A percentile compares a stretch with the other conserved stretches of the same genome.
Evolutionary conservation across 176 grass and related monocot genomes (phyloP).

Genomic region (Rhynchospora pubera): DNA sequence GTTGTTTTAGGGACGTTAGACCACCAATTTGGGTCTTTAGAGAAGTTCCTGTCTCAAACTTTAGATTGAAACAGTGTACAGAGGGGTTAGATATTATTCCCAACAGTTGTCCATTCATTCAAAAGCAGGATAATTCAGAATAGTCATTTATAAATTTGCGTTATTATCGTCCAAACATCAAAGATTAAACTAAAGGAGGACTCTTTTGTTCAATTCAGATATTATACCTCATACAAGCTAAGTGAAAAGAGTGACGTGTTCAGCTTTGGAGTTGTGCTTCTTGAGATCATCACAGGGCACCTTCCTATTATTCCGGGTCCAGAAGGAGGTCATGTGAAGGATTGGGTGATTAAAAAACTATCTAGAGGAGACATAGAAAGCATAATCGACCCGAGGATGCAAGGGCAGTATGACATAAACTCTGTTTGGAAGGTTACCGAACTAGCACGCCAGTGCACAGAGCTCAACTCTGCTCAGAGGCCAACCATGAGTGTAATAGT

Average conservation of each 20-base stretch:
- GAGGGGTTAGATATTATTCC: too few relatives aligned
- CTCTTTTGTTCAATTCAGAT: constrained; percentile 16
- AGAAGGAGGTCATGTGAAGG: constrained; percentile 19
- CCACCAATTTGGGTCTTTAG: too few relatives aligned
- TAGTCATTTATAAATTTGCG: too few relatives aligned
- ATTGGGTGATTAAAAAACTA: constrained; percentile 35
- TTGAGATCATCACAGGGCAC: constrained; percentile 44
- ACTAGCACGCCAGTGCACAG: constrained; percentile 22
- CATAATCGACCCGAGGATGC: constrained; percentile 28
- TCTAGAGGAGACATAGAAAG: constrained; percentile 45
- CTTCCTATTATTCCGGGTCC: constrained; percentile 5
- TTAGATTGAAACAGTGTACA: too few relatives aligned
- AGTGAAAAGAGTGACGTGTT: constrained; percentile 55
- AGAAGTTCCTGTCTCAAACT: too few relatives aligned
- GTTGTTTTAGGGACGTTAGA: too few relatives aligned
- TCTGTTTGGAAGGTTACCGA: constrained; percentile 52
- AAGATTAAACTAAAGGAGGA: too few relatives aligned
- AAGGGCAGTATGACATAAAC: constrained; percentile 40
- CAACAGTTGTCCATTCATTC: too few relatives aligned
- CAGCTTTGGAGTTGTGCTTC: constrained; percentile 45
- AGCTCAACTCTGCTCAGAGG: constrained; percentile 17
- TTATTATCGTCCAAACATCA: too few relatives aligned
- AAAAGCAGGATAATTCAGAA: too few relatives aligned
- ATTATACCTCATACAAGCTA: constrained; percentile 31
- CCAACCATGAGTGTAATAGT: constrained; percentile 41